These are phyloP conservation scores for Spizellomyces sp. DNA, from an alignment of 192 early-diverging fungal genomes.

Conservation along the genomic window DNA sequence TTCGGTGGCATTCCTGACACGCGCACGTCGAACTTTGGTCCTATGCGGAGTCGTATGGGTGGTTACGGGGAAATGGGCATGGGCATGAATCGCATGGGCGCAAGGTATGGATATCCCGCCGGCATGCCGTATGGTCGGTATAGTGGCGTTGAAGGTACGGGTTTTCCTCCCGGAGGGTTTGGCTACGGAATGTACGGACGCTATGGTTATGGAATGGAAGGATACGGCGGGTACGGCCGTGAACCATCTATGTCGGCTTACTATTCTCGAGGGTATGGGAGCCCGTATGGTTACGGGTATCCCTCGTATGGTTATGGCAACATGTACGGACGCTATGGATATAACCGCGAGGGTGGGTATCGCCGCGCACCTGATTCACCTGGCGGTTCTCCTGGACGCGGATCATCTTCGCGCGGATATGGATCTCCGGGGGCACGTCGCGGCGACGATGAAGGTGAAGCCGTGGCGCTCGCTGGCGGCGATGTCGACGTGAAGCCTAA, in stretches of 20 bases:
- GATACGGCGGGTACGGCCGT: conserved; percentile 39
- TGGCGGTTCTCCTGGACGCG: conserved; percentile 13
- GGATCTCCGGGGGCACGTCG: conserved; percentile 34
- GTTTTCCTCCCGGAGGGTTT: conserved; percentile 22
- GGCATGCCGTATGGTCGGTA: conserved; percentile 36
- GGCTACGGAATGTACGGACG: conserved; percentile 41
- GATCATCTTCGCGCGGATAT: conserved; percentile 21
- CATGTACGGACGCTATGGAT: conserved; percentile 20
- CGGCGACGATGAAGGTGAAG: conserved; percentile 31
- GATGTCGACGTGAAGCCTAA: conserved; percentile 22
- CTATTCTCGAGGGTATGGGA: conserved; percentile 13
- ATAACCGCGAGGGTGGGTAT: conserved; percentile 9
- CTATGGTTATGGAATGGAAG: conserved; percentile 32
- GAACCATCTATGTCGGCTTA: conserved; percentile 11
- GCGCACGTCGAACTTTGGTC: conserved; percentile 28
- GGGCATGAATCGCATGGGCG: conserved; percentile 34
- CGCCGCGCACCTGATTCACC: conserved; percentile 8
- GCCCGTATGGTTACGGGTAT: conserved; percentile 21
- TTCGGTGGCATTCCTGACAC: conserved; percentile 12
- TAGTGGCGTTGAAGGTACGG: conserved; percentile 25
- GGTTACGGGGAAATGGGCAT: conserved; percentile 33
- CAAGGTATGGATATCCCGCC: conserved; percentile 37
- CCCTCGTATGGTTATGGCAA: conserved; percentile 23
- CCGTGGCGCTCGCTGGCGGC: conserved; percentile 24
- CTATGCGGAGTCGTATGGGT: conserved; percentile 31